A percentile compares a stretch with the other conserved stretches of the same genome.
Evolutionary conservation across 2,329 filamentous ascomycete species (phyloP).

Genomic region (Arthrinium puccinioides): DNA sequence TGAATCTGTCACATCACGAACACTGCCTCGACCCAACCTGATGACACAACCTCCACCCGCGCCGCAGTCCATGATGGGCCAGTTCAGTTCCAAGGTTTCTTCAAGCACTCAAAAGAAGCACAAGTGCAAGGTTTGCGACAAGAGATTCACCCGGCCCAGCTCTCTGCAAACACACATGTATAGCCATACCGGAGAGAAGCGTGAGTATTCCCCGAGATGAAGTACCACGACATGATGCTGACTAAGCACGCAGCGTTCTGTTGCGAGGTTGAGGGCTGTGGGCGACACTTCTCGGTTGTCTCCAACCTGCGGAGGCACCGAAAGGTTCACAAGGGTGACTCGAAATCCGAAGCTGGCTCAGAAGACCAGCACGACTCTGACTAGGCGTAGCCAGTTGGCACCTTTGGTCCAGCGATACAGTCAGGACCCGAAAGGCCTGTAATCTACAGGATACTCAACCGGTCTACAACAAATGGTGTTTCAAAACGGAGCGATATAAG

Average conservation of each 20-base stretch:
- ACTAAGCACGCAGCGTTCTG: slow-evolving; percentile 71
- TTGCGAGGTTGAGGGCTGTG: slow-evolving; percentile 91
- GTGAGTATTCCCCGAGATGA: slow-evolving; percentile 51
- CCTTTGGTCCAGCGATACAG: too few relatives aligned
- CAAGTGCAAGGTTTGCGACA: slow-evolving; percentile 98
- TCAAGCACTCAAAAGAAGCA: slow-evolving; percentile 98
- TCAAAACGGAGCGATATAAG: too few relatives aligned
- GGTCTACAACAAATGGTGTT: too few relatives aligned
- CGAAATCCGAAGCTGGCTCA: slow-evolving; percentile 54
- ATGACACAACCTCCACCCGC: slow-evolving; percentile 67
- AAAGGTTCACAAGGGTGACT: slow-evolving; percentile 86
- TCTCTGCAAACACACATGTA: slow-evolving; percentile 98
- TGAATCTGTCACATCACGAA: slow-evolving; percentile 70
- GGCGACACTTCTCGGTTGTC: slow-evolving; percentile 93
- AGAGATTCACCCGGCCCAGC: slow-evolving; percentile 90
- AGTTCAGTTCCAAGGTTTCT: slow-evolving; percentile 94
- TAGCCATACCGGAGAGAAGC: slow-evolving; percentile 96
- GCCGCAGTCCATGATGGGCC: slow-evolving; percentile 96
- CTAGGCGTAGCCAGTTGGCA: too few relatives aligned
- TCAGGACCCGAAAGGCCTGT: too few relatives aligned
- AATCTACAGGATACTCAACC: too few relatives aligned
- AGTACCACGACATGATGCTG: slow-evolving; percentile 2
- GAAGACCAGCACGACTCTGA: slow-evolving; percentile 58
- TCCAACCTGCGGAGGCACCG: slow-evolving; percentile 91
- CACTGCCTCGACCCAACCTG: slow-evolving; percentile 69